Base-by-base conservation (phyloP, 2,329 filamentous ascomycete species). In the Calonectria fujianensis region DNA sequence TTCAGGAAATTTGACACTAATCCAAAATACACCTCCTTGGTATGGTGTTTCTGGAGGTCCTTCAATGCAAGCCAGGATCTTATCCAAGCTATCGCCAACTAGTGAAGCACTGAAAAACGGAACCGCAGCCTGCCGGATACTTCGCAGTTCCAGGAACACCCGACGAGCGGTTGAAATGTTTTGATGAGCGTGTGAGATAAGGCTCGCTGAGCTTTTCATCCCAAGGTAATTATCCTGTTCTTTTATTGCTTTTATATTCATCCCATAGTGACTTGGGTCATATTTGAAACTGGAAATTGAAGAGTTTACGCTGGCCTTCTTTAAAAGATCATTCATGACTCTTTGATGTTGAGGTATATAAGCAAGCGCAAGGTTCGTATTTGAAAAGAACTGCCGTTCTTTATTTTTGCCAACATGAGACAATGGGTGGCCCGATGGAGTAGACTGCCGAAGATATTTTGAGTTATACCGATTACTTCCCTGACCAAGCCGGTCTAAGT, bases 11-110 rank as follows among this genome's bases (percentile, higher is more conserved):
- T 69, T 69, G 6, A 67, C 48, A 10, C 31, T 51, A 13, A 72
- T 67, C 63, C 51, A 67, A 13, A 72, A 67, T 11, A 72, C 31
- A 0, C 70, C 63, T 11, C 70, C 70, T 20, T 67, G 50, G n/a
- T 72, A 72, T 4, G 70, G 63, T 2, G 70, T 72, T 29, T 65
- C 70, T n/a, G 70, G 63, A 24, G 70, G 70, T 5, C 70, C 70
- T 27, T 67, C 63, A n/a, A 72, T 59, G 24, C 50, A 50, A 0
- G 70, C 70, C 3, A 72, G 24, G 2, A 72, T 57, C 31, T 51
- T 72, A 37, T 72, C 70, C 20, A 72, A 24, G n/a, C 29, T 48
- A 39, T 72, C 63, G 2, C 39, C 63, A 4, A 72, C 50, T 13
- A 31, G 61, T 14, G 63, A 50, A 8, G 63, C 63, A 31, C 70